These are phyloP conservation scores for Metschnikowia noctiluminum DNA, from an alignment of 805 yeast species.

Conservation along the genomic window DNA sequence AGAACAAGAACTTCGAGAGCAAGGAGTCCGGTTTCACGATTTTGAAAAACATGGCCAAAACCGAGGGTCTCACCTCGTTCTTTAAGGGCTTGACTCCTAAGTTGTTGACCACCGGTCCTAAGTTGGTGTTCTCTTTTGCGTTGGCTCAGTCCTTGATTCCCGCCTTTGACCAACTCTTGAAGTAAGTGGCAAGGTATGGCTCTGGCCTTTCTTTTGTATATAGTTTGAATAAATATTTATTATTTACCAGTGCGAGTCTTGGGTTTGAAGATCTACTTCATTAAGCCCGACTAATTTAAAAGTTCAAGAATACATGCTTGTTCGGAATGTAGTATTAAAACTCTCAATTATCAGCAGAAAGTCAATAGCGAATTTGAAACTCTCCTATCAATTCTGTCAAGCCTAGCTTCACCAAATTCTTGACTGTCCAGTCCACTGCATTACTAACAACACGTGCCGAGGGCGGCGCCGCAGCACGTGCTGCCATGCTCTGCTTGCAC, in stretches of 20 bases:
- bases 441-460: not conserved
- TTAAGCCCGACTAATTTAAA: no score
- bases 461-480: not conserved
- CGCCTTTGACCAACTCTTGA: slow-evolving; percentile 76
- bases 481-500: not conserved
- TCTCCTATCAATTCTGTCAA: no score
- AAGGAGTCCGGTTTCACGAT: slow-evolving; percentile 93
- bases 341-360: no score
- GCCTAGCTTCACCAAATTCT: no score
- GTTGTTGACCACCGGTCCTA: slow-evolving; percentile 95
- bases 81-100: slow-evolving; percentile 97
- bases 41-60: slow-evolving; percentile 85
- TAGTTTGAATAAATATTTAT: slow-evolving; percentile 1
- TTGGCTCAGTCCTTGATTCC: slow-evolving; percentile 96
- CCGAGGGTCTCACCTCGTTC: slow-evolving; percentile 86
- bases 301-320: no score
- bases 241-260: no score
- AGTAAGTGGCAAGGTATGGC: slow-evolving; percentile 15
- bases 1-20: slow-evolving; percentile 91
- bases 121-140: slow-evolving; percentile 96
- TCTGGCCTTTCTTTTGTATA: slow-evolving; percentile 4
- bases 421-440: not conserved
- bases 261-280: no score
- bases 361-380: not conserved
- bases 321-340: no score